Evolutionary conservation across 805 yeast species (phyloP), one percentile per base, ranked within the genome.

Genomic region (Starmera amethionina): DNA sequence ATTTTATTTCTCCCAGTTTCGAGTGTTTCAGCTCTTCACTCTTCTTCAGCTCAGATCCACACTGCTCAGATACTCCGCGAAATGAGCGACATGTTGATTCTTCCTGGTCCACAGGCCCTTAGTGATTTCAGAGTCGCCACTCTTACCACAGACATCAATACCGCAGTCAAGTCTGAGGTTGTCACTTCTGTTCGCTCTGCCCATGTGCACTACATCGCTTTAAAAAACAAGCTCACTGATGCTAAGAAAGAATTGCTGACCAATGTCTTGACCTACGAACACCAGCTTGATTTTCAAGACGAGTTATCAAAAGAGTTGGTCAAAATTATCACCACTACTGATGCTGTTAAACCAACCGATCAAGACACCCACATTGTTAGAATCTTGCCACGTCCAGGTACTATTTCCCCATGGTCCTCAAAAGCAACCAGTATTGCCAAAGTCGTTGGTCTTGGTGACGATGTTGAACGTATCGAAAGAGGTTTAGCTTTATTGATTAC

Each of bases 351-450:
- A 36, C 44, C 63, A 18, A 55, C 62, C 32, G 72, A 58, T 39
- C 52, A 61, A 5, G 73, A 70, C 47, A 64, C 77, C 29, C 73
- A 75, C 46, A 64, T 88, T 48, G 64, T 90, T 36, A 73, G 95
- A 58, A 72, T 93, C 39, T 70, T 88, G 39, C 98, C 99, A 35
- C 77, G 97, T 61, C 68, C 88, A 8, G 98, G 98, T 45, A 93
- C 98, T 11, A 90, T 93, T 49, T 89, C 97, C 22, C 97, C 98
- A 30, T 93, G 99, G 99, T 86, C 96, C 9, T 89, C 97, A 12
- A 93, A 93, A 65, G 99, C 99, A 25, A 89, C 98, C 33, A 90
- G 93, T 64, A 93, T 93, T 50, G 75, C 89, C 39, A 76, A 79
- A 42, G 95, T 85, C 42, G 86, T 96, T 65, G 96, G 96, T 9